Percentiles rank a stretch among this genome's conserved stretches.
These are phyloP conservation scores for Amanita pallidorosea DNA, from an alignment of 768 basidiomycete genomes.

Conservation along the genomic window DNA sequence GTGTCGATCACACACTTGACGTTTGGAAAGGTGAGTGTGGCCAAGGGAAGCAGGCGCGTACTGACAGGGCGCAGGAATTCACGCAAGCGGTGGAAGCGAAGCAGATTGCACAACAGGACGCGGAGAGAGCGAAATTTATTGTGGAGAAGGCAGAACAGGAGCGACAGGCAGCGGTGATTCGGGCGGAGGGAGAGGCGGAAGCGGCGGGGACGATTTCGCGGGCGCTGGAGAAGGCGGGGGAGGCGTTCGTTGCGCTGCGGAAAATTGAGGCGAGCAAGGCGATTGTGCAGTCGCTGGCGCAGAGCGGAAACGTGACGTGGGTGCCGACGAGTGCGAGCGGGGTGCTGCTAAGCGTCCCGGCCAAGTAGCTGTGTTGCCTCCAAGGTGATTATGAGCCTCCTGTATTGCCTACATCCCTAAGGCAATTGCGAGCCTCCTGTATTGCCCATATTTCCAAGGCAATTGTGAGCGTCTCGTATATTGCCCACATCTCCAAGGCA, in stretches of 20 bases:
- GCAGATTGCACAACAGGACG: conserved; percentile 99
- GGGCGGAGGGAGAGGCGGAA: conserved; percentile 98
- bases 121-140: conserved; percentile 97
- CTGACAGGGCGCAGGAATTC: conserved; percentile 54
- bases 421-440: too few relatives aligned
- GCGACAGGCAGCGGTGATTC: conserved; percentile 93
- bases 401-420: too few relatives aligned
- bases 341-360: conserved; percentile 76
- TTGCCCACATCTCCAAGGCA: too few relatives aligned
- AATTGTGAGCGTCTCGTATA: too few relatives aligned
- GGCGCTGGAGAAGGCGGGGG: conserved; percentile 88
- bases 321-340: conserved; percentile 74
- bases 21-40: conserved; percentile 61
- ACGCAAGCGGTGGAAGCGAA: conserved; percentile 99
- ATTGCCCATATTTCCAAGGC: too few relatives aligned
- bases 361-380: conserved; percentile 23
- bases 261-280: conserved; percentile 98
- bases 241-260: conserved; percentile 89
- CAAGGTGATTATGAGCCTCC: too few relatives aligned
- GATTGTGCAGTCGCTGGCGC: conserved; percentile 76
- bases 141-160: conserved; percentile 99
- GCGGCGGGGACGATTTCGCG: conserved; percentile 88
- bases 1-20: conserved; percentile 92
- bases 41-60: not conserved
- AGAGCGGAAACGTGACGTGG: conserved; percentile 81